Percentiles rank a stretch among this genome's conserved stretches.
Evolutionary conservation across 805 yeast genomes (phyloP).

Genomic region (Candida lessepsii): DNA sequence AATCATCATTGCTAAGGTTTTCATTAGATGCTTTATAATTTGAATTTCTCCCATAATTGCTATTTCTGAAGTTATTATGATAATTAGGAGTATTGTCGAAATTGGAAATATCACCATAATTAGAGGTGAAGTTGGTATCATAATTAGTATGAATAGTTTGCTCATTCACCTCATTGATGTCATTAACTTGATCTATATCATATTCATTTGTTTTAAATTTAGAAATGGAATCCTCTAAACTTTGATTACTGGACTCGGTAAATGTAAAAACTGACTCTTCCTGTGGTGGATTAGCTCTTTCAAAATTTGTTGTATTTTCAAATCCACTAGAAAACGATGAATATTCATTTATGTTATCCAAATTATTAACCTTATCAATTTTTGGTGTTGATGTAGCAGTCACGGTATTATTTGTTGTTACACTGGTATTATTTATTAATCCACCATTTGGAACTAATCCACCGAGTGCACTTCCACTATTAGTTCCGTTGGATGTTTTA

Average conservation of each 20-base stretch:
- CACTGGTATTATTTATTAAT: neutral
- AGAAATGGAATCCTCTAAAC: constrained; percentile 4
- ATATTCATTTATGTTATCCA: constrained; percentile 19
- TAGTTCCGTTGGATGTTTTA: neutral
- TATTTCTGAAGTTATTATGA: too few relatives aligned
- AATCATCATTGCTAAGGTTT: too few relatives aligned
- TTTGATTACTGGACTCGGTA: constrained; percentile 4
- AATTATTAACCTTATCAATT: constrained; percentile 19
- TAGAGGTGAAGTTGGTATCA: neutral
- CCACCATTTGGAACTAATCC: too few relatives aligned
- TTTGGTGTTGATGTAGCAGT: constrained; percentile 44
- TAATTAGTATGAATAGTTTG: neutral
- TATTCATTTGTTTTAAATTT: constrained; percentile 1
- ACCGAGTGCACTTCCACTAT: neutral
- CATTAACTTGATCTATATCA: constrained; percentile 1
- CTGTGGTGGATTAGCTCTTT: neutral
- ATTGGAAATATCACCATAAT: too few relatives aligned
- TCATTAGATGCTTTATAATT: too few relatives aligned
- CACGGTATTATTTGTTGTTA: constrained; percentile 10
- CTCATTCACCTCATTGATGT: constrained; percentile 1
- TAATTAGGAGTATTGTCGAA: too few relatives aligned
- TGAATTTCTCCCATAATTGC: too few relatives aligned
- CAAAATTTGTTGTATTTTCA: constrained; percentile 12
- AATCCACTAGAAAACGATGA: constrained; percentile 35
- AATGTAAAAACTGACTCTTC: constrained; percentile 2